Conservation (phyloP, 257 asterid genomes). For the Coffea canephora region DNA sequence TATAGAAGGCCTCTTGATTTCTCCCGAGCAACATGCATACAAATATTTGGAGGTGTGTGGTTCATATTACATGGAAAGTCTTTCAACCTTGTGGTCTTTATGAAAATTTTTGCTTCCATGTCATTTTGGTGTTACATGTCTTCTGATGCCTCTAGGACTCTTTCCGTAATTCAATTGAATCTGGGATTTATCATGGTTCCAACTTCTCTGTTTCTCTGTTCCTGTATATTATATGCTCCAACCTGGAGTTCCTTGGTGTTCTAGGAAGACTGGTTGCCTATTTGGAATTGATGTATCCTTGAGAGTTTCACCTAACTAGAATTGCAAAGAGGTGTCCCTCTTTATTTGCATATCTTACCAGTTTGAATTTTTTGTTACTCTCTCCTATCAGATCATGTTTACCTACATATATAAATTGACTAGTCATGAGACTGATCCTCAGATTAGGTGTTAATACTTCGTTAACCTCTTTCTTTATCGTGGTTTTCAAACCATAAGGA, state of each 20-base stretch:
- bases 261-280: background rate
- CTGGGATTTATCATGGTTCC: background rate
- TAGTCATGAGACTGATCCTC: background rate
- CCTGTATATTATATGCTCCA: background rate
- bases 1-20: constrained; percentile 74
- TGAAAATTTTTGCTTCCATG: background rate
- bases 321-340: background rate
- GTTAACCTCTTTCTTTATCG: background rate
- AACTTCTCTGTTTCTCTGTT: too few species aligned
- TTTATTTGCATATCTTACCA: background rate
- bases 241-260: background rate
- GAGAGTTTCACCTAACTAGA: background rate
- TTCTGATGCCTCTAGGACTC: background rate
- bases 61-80: background rate
- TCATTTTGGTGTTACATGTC: background rate
- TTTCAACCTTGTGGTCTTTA: background rate
- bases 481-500: background rate
- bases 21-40: constrained; percentile 68
- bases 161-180: background rate
- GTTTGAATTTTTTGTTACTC: background rate
- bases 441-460: background rate
- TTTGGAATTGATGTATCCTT: background rate
- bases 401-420: background rate
- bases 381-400: background rate
- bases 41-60: constrained; percentile 74